These are phyloP conservation scores for Exophiala aquamarina DNA, from an alignment of 2,329 filamentous ascomycete genomes.

Conservation along the genomic window DNA sequence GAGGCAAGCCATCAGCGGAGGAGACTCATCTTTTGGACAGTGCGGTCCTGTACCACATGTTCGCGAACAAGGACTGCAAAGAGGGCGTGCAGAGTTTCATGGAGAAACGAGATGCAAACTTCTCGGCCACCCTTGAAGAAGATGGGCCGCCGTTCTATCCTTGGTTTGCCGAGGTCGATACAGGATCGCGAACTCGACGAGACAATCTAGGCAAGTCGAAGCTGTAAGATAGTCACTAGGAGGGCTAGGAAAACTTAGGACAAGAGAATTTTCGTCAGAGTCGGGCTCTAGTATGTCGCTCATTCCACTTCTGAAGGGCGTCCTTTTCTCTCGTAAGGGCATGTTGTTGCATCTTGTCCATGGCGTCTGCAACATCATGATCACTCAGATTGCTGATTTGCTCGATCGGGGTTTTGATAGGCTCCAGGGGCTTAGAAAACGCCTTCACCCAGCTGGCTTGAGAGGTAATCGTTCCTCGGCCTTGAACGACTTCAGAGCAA, in stretches of 20 bases:
- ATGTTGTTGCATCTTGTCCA: slow-evolving; percentile 34
- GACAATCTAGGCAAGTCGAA: slow-evolving; percentile 9
- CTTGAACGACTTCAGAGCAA: slow-evolving; percentile 35
- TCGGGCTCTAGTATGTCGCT: slow-evolving; percentile 30
- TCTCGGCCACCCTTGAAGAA: slow-evolving; percentile 59
- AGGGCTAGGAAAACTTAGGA: neutral
- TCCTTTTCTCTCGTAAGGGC: slow-evolving; percentile 37
- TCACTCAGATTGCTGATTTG: slow-evolving; percentile 36
- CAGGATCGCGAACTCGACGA: slow-evolving; percentile 20
- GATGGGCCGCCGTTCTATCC: slow-evolving; percentile 63
- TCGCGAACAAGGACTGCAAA: slow-evolving; percentile 56
- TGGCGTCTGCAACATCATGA: slow-evolving; percentile 34
- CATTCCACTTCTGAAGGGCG: slow-evolving; percentile 33
- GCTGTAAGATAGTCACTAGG: neutral
- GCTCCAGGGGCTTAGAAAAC: slow-evolving; percentile 32
- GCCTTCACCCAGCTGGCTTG: slow-evolving; percentile 31
- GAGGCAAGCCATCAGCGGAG: slow-evolving; percentile 52
- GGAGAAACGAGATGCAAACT: slow-evolving; percentile 64
- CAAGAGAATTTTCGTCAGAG: slow-evolving; percentile 25
- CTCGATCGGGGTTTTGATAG: slow-evolving; percentile 35
- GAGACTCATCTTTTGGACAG: slow-evolving; percentile 68
- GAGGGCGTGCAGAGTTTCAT: slow-evolving; percentile 68
- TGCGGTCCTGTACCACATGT: slow-evolving; percentile 37
- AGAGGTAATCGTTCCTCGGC: slow-evolving; percentile 26
- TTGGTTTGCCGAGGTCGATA: slow-evolving; percentile 64